Evolutionary conservation across 2,329 filamentous ascomycete genomes (phyloP).

Genomic region (Beauveria asiatica): DNA sequence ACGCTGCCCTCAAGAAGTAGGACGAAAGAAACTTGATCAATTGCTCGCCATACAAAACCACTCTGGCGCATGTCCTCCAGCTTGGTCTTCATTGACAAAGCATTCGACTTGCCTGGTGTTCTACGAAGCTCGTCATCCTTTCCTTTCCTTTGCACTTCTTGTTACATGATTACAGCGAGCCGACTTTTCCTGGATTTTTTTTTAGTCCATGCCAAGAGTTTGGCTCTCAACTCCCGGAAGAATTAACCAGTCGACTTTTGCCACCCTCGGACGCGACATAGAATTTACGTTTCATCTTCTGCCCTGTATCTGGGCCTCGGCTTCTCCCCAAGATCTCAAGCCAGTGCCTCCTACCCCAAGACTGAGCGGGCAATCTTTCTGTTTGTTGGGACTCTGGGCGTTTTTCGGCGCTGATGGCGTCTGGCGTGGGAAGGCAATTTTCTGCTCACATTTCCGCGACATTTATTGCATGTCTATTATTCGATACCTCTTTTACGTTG

Average conservation of each 20-base stretch:
- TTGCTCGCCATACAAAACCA: not conserved
- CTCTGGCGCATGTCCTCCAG: not conserved
- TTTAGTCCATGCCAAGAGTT: not conserved
- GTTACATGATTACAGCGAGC: not conserved
- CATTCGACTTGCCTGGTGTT: not conserved
- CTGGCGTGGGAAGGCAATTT: slow-evolving; percentile 3
- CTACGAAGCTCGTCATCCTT: not conserved
- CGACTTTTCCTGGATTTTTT: not conserved
- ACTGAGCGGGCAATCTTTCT: slow-evolving; percentile 2
- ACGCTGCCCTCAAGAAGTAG: slow-evolving; percentile 65
- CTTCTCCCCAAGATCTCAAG: not conserved
- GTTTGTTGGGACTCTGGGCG: not conserved
- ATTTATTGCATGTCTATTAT: slow-evolving; percentile 8
- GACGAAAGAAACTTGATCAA: not conserved
- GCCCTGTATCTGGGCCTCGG: not conserved
- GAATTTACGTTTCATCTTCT: not conserved
- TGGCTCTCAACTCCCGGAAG: not conserved
- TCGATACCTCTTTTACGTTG: slow-evolving; percentile 9
- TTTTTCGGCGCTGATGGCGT: slow-evolving; percentile 8
- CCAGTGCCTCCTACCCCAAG: not conserved
- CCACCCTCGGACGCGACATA: not conserved
- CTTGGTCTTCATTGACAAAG: not conserved
- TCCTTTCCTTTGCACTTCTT: not conserved
- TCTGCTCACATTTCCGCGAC: not conserved
- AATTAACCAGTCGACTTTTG: not conserved